Base-by-base conservation (phyloP, 78 protist genomes). In the Dictyostelium purpureum region DNA sequence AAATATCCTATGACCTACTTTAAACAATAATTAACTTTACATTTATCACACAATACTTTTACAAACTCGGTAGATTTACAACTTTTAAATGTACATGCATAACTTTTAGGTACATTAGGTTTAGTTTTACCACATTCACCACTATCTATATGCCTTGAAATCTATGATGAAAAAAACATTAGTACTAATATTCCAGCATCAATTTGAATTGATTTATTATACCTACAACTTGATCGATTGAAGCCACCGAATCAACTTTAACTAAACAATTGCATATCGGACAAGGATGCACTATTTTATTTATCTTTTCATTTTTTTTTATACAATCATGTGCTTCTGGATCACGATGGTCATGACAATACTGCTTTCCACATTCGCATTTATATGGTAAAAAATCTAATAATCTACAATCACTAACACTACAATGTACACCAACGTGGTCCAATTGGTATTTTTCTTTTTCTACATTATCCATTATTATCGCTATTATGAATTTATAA, bases 1-100 rank as follows among this genome's bases (percentile, higher is more conserved):
- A 26, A 28, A 24, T 26, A 26, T 28, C 11, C 14, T 24, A 57
- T 9, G 7, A 57, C 67, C 6, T n/a, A 57, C 67, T 57, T 57
- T 57, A 81, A 69, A 81, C 89, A 81, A 81, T 35, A 69, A 24
- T 81, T 81, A 21, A 37, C 12, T 67, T 81, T 81, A 69, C 89
- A 81, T 19, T 81, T 67, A 49, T 81, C 89, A 31, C 89, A 81
- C 9, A 67, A 3, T 14, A 81, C 89, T 18, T 67, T 7, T 2
- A 81, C 89, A 40, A 81, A 81, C 40, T 81, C 89, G 9, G 74
- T 51, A 11, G 69, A 4, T 69, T 69, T 81, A 69, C 89, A 81
- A 10, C 67, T 38, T 69, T 81, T 66, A 1, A 69, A 21, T 0
- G 63, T 47, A 26, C 89, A 81, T 37, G 65, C 21, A 31, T 14